These are phyloP conservation scores for Talaromyces stipitatus DNA, from an alignment of 495 filamentous ascomycete genomes.

Conservation along the genomic window DNA sequence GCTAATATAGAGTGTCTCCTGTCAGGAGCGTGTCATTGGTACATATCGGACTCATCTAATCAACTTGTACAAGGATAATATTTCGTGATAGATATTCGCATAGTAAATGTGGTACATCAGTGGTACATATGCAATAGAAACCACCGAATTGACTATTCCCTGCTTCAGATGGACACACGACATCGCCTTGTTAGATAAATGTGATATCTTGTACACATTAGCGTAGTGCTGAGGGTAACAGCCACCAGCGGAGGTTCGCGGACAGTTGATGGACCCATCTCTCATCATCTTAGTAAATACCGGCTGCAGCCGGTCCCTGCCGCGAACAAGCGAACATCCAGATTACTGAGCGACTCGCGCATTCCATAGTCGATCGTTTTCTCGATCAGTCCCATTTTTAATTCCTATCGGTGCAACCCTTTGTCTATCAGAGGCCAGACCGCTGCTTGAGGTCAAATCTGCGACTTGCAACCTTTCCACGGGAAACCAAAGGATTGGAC, in stretches of 20 bases:
- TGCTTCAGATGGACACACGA: too few relatives aligned
- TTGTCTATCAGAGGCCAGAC: background rate
- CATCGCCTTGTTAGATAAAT: too few relatives aligned
- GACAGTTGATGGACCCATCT: background rate
- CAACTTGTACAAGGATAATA: too few relatives aligned
- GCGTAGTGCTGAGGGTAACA: background rate
- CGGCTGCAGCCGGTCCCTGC: background rate
- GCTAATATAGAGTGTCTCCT: too few relatives aligned
- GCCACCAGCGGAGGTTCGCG: background rate
- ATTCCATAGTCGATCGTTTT: background rate
- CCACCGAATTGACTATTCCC: too few relatives aligned
- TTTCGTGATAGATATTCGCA: too few relatives aligned
- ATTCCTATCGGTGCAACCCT: background rate
- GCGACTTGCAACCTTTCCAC: background rate
- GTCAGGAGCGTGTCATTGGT: too few relatives aligned
- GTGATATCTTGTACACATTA: too few relatives aligned
- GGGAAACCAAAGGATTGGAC: background rate
- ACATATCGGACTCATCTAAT: too few relatives aligned
- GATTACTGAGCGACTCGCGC: background rate
- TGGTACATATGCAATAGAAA: too few relatives aligned
- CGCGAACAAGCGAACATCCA: background rate
- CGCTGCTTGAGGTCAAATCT: background rate
- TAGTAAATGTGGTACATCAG: too few relatives aligned
- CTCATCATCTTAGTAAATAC: background rate
- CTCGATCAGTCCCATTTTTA: background rate